phyloP scores from a whole-genome alignment of 1,284 basidiomycete species.

The Cryptococcus deneoformans region DNA sequence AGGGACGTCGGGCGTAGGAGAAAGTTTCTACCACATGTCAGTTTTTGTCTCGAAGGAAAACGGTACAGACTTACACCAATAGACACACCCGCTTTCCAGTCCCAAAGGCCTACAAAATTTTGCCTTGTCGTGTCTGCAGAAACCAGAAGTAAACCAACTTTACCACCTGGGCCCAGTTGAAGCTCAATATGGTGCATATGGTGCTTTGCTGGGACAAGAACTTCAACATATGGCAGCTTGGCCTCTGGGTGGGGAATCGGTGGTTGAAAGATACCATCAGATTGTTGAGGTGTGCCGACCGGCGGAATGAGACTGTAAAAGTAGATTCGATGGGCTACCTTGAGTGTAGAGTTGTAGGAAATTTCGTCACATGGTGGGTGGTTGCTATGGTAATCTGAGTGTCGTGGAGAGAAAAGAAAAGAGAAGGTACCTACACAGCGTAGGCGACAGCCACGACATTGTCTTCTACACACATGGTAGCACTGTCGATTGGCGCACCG shows the following conservation, averaged over 20 bases:
- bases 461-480: slow-evolving; percentile 1
- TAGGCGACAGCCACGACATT: slow-evolving; percentile 5
- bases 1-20: background rate
- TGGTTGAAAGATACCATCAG: background rate
- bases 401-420: no score
- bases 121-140: background rate
- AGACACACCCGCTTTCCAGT: slow-evolving; percentile 8
- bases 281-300: background rate
- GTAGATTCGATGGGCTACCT: background rate
- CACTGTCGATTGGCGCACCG: background rate
- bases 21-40: background rate
- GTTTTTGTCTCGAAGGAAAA: background rate
- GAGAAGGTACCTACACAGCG: background rate
- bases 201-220: slow-evolving; percentile 3
- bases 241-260: slow-evolving; percentile 2
- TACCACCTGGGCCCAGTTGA: background rate
- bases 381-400: background rate
- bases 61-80: background rate
- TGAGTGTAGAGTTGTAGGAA: background rate
- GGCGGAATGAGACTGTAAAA: slow-evolving; percentile 4
- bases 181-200: slow-evolving; percentile 2
- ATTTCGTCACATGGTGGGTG: background rate
- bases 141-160: background rate
- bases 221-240: slow-evolving; percentile 1
- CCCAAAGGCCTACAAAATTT: slow-evolving; percentile 5